Evolutionary conservation across 2,329 filamentous ascomycete species (phyloP), one percentile per base, ranked within the genome.

Genomic region (Tolypocladium ophioglossoides): DNA sequence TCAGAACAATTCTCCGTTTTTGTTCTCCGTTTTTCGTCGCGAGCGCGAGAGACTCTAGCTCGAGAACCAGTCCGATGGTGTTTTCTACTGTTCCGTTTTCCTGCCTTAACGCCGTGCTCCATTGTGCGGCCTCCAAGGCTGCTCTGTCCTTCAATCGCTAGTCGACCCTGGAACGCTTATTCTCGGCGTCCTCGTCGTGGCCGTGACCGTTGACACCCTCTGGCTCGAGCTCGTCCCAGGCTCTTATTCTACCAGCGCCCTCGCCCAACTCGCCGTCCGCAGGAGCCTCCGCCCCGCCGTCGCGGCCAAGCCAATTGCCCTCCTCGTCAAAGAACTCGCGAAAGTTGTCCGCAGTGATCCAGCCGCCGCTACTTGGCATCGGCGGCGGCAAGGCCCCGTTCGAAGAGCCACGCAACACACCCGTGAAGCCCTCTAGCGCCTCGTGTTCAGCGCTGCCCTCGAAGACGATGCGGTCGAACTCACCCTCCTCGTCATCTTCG

Each of bases 291-390:
- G 65, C 71, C 8, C 65, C 70, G 3, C 65, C 72, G 11, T 64
- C 63, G 1, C 64, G 68, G 0, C 74, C 80, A 58, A 87, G 86
- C 80, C 86, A 92, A 65, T 92, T 91, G 3, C 89, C 89, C 10
- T 91, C 79, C 57, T 80, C 84, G 62, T 94, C 88, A 69, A 94
- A 88, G 65, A 84, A 95, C 61, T 95, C 82, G 59, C 86, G 77
- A 67, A 95, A 85, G 63, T 96, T 97, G 54, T 96, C 92, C 10
- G 89, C 87, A 18, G 92, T 97, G 65, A 97, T 91, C 88, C 88
- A 92, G 0, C 87, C 87, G 0, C 81, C 82, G 51, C 86, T 89
- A 1, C 87, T 87, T 0, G 87, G 86, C 68, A 87, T 80, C 0
- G 84, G 80, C 2, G 83, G 82, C n/a, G 83, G 83, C 27, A 86